Percentiles rank a stretch among this genome's conserved stretches.
Evolutionary conservation across 2,329 filamentous ascomycete species (phyloP).

Genomic region (Emericellopsis cladophorae): DNA sequence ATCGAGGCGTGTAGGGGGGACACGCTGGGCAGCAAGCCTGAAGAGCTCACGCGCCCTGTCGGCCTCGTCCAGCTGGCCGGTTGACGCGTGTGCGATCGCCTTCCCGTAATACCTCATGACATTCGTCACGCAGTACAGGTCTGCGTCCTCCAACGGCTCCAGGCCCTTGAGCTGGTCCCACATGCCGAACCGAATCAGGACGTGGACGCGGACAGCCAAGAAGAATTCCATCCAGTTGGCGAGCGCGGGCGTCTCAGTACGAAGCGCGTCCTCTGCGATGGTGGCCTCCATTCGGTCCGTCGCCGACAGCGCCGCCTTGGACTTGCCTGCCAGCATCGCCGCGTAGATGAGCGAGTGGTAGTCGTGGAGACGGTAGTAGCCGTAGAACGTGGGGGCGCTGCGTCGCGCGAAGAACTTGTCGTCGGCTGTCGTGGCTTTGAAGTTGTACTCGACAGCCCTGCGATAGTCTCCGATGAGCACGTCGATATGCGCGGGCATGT

Average conservation of each 20-base stretch:
- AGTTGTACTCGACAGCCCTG: slow-evolving; percentile 51
- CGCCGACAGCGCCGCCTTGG: slow-evolving; percentile 44
- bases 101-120: slow-evolving; percentile 55
- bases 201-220: slow-evolving; percentile 48
- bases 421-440: slow-evolving; percentile 51
- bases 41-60: slow-evolving; percentile 34
- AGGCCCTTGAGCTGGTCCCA: slow-evolving; percentile 51
- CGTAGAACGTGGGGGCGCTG: slow-evolving; percentile 57
- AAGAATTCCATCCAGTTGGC: slow-evolving; percentile 61
- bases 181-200: slow-evolving; percentile 55
- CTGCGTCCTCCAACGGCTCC: slow-evolving; percentile 35
- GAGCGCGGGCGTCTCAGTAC: slow-evolving; percentile 50
- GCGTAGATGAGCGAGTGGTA: slow-evolving; percentile 63
- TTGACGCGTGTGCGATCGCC: slow-evolving; percentile 49
- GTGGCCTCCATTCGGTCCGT: slow-evolving; percentile 42
- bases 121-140: slow-evolving; percentile 51
- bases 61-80: slow-evolving; percentile 35
- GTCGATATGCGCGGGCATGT: slow-evolving; percentile 12
- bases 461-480: slow-evolving; percentile 29
- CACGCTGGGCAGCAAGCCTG: slow-evolving; percentile 26
- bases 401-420: slow-evolving; percentile 45
- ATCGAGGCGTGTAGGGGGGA: slow-evolving; percentile 39
- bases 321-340: slow-evolving; percentile 62
- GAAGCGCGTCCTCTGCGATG: slow-evolving; percentile 47
- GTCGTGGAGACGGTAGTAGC: slow-evolving; percentile 58